Base-by-base conservation (phyloP, 1,284 basidiomycete species). In the Pseudozyma thailandica region DNA sequence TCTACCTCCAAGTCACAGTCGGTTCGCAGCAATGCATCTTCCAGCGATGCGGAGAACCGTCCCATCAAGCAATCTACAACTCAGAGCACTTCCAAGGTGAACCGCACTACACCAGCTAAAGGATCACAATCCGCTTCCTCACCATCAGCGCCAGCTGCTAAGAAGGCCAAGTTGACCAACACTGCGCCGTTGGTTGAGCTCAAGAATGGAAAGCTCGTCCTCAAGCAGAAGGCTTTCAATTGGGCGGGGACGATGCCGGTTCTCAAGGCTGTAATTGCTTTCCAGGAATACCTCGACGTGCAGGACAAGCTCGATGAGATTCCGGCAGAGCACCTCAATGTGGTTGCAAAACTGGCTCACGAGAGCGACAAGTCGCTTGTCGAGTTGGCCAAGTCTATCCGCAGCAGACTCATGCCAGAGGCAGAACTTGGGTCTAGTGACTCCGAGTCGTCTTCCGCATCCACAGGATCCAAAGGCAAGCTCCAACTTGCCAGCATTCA, bases 211-310 rank as follows among this genome's bases (percentile, higher is more conserved):
- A 93, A 90, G 80, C 86, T 92, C 1, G 72, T 88, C 4, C 88
- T 92, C 76, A 91, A 88, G 82, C 92, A 94, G 85, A 93, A 91
- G 82, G 84, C 87, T 3, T 78, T 91, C 39, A 88, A 89, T 0
- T 88, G 91, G 55, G 89, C 92, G 79, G 90, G 90, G 77, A 87
- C 89, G 72, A 90, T 90, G 27, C 90, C 92, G 77, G 91, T 91
- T 6, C 87, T 94, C 79, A 54, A 72, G 62, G 74, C 73, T 4
- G 64, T 76, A 59, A 68, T 79, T 7, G 44, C 28, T 1, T 74
- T 80, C 41, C 78, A 80, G 28, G 66, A 66, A 18, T 76, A 49
- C 52, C 52, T 79, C 26, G 63, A 60, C 6, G 21, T 33, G 6
- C 55, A 57, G 6, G 69, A 74, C 13, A 60, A 64, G 27, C 47